Evolutionary conservation across 2,329 filamentous ascomycete species (phyloP), one percentile per base, ranked within the genome.

Genomic region (Calonectria hongkongensis): DNA sequence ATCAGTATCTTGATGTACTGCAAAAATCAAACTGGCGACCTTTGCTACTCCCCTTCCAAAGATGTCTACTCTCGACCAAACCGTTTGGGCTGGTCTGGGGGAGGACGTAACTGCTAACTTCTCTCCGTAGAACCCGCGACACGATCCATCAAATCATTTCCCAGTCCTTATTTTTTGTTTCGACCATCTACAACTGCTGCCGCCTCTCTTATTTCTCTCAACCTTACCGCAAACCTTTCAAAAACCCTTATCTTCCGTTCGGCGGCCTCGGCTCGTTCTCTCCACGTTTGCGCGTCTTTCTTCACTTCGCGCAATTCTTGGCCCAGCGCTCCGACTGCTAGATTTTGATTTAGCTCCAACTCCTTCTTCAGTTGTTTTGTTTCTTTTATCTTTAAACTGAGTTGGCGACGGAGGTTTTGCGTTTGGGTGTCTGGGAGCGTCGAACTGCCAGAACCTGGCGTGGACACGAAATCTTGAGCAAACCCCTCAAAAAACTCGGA

Each of bases 251-350:
- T 79, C 62, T 88, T 85, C 72, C 83, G 85, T 82, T 93, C 91
- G 0, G 90, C 90, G 4, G 85, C 84, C 76, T 90, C 86, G 0
- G 91, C 91, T 39, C 89, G 84, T 39, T 84, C 85, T 74, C 85
- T 88, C 91, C 91, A 93, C 73, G 83, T 85, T 0, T 75, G 75
- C 5, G 79, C 72, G 28, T 84, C 82, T 15, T 78, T 76, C 39
- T 78, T 82, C 1, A 83, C 81, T 41, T 81, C 81, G 25, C 86
- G 81, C 54, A 92, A 77, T 74, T 89, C 84, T 74, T 89, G 87
- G 66, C 85, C 86, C 66, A 91, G 76, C 5, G 84, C 85, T 1
- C 86, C 86, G 18, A 88, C 78, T 51, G 88, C 86, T 50, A 85
- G 79, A 45, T 85, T 83, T 48, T 85, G 83, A 50, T 85, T 83